phyloP scores from a whole-genome alignment of 163 green algal species.

The Botryococcus braunii region DNA sequence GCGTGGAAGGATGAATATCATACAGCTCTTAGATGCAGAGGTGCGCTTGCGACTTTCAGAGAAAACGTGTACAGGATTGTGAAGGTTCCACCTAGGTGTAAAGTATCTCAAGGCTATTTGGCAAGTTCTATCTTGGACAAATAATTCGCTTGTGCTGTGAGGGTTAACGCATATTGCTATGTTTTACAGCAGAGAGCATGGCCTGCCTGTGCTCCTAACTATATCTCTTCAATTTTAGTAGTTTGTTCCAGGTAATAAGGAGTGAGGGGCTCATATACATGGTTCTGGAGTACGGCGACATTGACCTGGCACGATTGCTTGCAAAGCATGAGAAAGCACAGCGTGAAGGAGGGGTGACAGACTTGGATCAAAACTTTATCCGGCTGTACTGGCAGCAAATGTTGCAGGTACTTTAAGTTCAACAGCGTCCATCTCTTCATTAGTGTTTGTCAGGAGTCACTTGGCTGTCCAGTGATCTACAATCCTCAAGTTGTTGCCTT shows the following conservation, averaged over 20 bases:
- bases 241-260: conserved; percentile 19
- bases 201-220: no score
- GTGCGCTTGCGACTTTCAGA: conserved; percentile 22
- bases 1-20: conserved; percentile 79
- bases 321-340: conserved; percentile 45
- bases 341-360: conserved; percentile 17
- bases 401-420: conserved; percentile 69
- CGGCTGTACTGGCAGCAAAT: conserved; percentile 94
- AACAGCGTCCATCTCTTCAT: no score
- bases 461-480: no score
- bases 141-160: no score
- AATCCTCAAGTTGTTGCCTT: no score
- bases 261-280: conserved; percentile 47
- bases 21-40: conserved; percentile 90
- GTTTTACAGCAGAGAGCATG: no score
- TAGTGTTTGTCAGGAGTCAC: no score
- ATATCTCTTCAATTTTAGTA: no score
- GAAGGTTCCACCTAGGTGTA: neutral
- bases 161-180: no score
- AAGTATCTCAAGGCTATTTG: no score
- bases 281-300: conserved; percentile 85
- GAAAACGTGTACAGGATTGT: neutral
- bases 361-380: conserved; percentile 83
- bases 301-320: conserved; percentile 87
- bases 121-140: no score